Evolutionary conservation across 345 rosid species (phyloP), one percentile per base, ranked within the genome.

Genomic region (Trapa incisa): DNA sequence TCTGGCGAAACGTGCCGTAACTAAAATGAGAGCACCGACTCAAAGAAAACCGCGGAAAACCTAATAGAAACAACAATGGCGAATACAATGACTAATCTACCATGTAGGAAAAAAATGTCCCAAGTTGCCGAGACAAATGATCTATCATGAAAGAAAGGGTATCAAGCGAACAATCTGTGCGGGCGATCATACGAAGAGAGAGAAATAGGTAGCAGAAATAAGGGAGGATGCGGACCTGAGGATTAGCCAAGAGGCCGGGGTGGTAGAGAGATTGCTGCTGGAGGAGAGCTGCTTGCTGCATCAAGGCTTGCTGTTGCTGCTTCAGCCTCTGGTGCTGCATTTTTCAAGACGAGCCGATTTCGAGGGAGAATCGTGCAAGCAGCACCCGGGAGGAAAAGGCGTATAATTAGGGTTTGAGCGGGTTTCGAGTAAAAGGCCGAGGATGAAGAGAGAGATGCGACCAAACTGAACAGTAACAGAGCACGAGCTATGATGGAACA

Each of bases 231-330:
- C 64, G 74, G 56, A 92, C 96, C 96, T 84, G 96, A 61, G 98
- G 96, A 50, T 95, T 86, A 65, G 96, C 92, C 50, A 92, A 82
- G 69, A 91, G 91, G 16, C 92, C 95, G 0, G 97, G 97, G 73
- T 91, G 97, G 71, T 88, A 94, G 42, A 94, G 91, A 70, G 96
- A 81, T 84, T 91, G 97, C 66, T 90, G 99, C 76, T 91, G 99
- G 47, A 94, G 86, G 64, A 93, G 87, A 57, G 99, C 98, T 76
- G 98, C 98, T 78, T 93, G 98, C 65, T 93, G 98, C 84, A 93
- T 88, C 94, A 90, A 72, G 61, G 90, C 96, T 45, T 45, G 48
- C 48, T 45, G 73, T 54, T 78, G 85, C 67, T 83, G 77, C 73
- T 87, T 88, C 80, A 85, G 81, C 83, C 87, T 81, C 78, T 80